A percentile compares a stretch with the other conserved stretches of the same genome.
Conservation (phyloP, 202 grass and related monocot genomes). For the Setaria viridis region DNA sequence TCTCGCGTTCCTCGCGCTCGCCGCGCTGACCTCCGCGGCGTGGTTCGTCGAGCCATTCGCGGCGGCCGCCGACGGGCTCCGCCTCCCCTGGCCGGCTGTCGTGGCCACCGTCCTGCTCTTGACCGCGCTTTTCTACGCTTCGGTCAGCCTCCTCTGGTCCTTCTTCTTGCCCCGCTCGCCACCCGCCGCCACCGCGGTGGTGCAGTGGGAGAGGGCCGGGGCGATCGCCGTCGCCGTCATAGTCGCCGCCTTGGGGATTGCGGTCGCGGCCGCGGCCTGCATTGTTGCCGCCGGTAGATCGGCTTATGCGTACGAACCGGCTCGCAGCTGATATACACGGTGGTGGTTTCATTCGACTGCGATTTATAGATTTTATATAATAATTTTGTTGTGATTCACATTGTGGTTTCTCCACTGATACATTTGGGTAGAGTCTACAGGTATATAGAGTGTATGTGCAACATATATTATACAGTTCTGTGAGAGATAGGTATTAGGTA, state of each 20-base stretch:
- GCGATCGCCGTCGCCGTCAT: background rate
- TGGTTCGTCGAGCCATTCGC: constrained; percentile 15
- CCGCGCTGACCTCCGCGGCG: background rate
- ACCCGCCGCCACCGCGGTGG: too few species aligned
- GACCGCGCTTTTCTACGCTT: background rate
- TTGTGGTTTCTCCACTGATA: too few species aligned
- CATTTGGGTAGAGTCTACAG: background rate
- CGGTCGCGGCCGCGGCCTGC: background rate
- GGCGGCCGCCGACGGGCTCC: background rate
- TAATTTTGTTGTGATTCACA: too few species aligned
- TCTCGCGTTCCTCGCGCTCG: constrained; percentile 6
- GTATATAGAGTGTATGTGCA: background rate
- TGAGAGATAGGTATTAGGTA: too few species aligned
- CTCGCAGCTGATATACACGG: too few species aligned
- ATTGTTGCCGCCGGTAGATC: too few species aligned
- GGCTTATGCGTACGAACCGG: too few species aligned
- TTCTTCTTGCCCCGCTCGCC: background rate
- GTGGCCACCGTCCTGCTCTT: background rate
- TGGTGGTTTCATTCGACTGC: too few species aligned
- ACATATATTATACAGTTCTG: background rate
- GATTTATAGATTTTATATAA: too few species aligned
- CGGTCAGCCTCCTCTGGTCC: background rate
- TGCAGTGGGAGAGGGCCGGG: background rate
- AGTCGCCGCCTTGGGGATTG: background rate
- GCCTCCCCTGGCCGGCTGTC: background rate